Evolutionary conservation across 768 basidiomycete genomes (phyloP).

Genomic region (Boletus subcaerulescens): DNA sequence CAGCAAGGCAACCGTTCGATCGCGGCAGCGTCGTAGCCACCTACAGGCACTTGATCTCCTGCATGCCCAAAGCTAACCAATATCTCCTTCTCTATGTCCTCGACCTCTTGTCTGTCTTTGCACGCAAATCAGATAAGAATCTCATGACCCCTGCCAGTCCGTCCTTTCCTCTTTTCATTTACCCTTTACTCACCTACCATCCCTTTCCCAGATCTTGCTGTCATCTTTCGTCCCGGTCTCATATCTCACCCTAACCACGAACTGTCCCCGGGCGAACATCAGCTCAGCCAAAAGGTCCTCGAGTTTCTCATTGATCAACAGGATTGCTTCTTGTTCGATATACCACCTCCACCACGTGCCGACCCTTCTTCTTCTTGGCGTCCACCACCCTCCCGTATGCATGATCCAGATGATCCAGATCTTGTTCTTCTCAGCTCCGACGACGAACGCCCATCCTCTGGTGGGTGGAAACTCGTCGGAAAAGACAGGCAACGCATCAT

Average conservation of each 20-base stretch:
- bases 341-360: slow-evolving; percentile 60
- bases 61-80: slow-evolving; percentile 86
- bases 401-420: slow-evolving; percentile 45
- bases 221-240: slow-evolving; percentile 95
- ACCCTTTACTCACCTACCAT: neutral
- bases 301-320: slow-evolving; percentile 97
- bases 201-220: slow-evolving; percentile 72
- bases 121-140: slow-evolving; percentile 87
- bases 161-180: slow-evolving; percentile 29
- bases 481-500: slow-evolving; percentile 42
- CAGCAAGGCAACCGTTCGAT: slow-evolving; percentile 66
- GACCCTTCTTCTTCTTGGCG: slow-evolving; percentile 31
- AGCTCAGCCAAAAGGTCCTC: slow-evolving; percentile 83
- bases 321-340: slow-evolving; percentile 91
- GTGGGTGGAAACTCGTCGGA: slow-evolving; percentile 54
- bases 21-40: slow-evolving; percentile 70
- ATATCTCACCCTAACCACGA: slow-evolving; percentile 88
- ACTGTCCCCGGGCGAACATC: slow-evolving; percentile 82
- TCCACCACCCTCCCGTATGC: slow-evolving; percentile 16
- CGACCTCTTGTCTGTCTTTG: slow-evolving; percentile 93
- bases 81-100: slow-evolving; percentile 97
- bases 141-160: slow-evolving; percentile 92
- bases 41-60: slow-evolving; percentile 81
- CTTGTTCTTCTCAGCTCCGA: slow-evolving; percentile 44
- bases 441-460: slow-evolving; percentile 44